These are phyloP conservation scores for Vickermania ingenoplastis DNA, from an alignment of 208 protist species.

Conservation along the genomic window DNA sequence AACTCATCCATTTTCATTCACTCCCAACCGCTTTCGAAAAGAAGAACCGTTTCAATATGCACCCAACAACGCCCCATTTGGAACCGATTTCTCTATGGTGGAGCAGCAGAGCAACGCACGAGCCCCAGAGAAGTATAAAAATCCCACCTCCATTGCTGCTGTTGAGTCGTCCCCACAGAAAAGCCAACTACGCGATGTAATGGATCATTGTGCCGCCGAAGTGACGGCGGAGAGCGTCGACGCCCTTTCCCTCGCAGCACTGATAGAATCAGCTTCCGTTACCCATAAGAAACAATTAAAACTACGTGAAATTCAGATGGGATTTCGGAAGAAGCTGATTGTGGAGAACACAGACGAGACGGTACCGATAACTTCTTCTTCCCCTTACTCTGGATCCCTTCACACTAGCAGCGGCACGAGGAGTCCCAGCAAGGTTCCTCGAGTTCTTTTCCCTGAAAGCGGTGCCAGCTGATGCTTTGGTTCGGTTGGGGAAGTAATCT, in stretches of 20 bases:
- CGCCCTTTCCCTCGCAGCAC: slow-evolving; percentile 13
- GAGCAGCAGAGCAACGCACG: no score
- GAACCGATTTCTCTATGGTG: background rate
- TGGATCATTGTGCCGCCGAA: background rate
- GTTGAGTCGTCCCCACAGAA: background rate
- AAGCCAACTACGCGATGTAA: background rate
- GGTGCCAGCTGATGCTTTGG: no score
- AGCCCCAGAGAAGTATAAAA: no score
- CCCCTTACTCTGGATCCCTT: no score
- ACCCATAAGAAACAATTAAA: slow-evolving; percentile 9
- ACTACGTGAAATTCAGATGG: background rate
- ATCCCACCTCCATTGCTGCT: no score
- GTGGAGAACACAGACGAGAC: no score
- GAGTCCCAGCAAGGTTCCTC: no score
- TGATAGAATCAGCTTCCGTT: slow-evolving; percentile 19
- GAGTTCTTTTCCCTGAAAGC: no score
- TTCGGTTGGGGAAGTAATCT: no score
- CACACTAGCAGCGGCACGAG: no score
- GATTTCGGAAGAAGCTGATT: no score
- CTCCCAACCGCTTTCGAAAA: slow-evolving; percentile 26
- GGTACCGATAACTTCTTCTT: no score
- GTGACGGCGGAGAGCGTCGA: background rate
- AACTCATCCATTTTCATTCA: slow-evolving; percentile 48
- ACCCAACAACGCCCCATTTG: background rate
- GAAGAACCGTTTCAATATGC: slow-evolving; percentile 3